A percentile compares a stretch with the other conserved stretches of the same genome.
Conservation (phyloP, 176 grass and related monocot species). For the Musa beccarii region DNA sequence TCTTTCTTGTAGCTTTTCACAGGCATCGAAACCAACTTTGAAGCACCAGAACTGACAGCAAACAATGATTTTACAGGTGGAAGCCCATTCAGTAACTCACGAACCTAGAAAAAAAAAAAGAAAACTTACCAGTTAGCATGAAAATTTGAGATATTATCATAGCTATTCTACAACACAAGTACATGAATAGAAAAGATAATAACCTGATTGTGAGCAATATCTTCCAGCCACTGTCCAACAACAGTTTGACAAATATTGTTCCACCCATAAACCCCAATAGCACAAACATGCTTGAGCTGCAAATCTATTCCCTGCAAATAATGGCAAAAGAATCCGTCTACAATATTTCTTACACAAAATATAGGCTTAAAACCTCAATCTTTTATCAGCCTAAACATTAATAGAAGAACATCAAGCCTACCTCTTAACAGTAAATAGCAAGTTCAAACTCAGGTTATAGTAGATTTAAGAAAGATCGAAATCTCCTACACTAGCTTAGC, state of each 20-base stretch:
- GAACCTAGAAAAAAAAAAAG: conserved; percentile 44
- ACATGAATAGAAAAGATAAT: conserved; percentile 4
- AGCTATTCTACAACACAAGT: neutral
- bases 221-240: conserved; percentile 83
- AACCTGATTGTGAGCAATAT: conserved; percentile 98
- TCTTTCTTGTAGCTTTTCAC: conserved; percentile 95
- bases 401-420: no score
- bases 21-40: conserved; percentile 75
- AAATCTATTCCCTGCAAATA: conserved; percentile 80
- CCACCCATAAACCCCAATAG: conserved; percentile 89
- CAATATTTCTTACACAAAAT: no score
- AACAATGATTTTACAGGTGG: conserved; percentile 88
- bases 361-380: no score
- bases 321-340: neutral
- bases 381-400: no score
- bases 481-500: no score
- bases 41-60: conserved; percentile 81
- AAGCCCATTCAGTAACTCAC: conserved; percentile 89
- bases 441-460: no score
- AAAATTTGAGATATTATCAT: neutral
- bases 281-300: conserved; percentile 90
- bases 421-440: no score
- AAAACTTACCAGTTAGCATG: conserved; percentile 10
- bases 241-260: conserved; percentile 79
- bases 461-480: no score